phyloP scores from a whole-genome alignment of 2,329 filamentous ascomycete genomes.

The Biscogniauxia sp. region DNA sequence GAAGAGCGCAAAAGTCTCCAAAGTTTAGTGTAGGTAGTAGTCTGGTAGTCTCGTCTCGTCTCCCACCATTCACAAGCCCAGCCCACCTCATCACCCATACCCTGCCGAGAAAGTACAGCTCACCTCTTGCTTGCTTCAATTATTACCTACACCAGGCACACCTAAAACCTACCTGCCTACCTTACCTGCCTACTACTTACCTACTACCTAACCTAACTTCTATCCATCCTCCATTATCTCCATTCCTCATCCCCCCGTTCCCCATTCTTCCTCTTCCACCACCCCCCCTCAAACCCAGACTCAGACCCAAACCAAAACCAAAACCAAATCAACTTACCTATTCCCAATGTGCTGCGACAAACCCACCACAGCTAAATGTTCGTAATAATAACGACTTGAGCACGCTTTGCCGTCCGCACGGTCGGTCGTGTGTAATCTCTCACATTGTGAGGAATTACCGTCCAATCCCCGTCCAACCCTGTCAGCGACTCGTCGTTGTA shows the following conservation, averaged over 20 bases:
- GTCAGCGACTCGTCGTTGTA: background rate
- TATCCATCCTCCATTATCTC: too few relatives aligned
- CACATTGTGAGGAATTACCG: background rate
- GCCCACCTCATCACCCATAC: background rate
- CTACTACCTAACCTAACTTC: too few relatives aligned
- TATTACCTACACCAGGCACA: background rate
- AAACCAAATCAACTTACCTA: too few relatives aligned
- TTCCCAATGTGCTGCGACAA: background rate
- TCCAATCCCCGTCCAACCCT: background rate
- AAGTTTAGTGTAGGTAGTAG: too few relatives aligned
- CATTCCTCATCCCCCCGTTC: background rate
- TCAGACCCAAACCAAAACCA: too few relatives aligned
- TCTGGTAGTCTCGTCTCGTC: background rate
- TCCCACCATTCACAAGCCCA: background rate
- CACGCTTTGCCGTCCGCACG: background rate
- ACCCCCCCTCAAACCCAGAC: too few relatives aligned
- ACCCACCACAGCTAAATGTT: background rate
- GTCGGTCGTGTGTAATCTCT: background rate
- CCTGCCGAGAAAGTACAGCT: background rate
- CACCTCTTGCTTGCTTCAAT: background rate
- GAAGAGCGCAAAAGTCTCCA: too few relatives aligned
- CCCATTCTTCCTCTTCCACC: background rate
- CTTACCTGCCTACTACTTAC: too few relatives aligned
- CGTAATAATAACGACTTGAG: background rate
- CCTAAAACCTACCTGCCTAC: background rate